A percentile compares a stretch with the other conserved stretches of the same genome.
These are phyloP conservation scores for Athelia psychrophila DNA, from an alignment of 1,284 basidiomycete genomes.

Conservation along the genomic window DNA sequence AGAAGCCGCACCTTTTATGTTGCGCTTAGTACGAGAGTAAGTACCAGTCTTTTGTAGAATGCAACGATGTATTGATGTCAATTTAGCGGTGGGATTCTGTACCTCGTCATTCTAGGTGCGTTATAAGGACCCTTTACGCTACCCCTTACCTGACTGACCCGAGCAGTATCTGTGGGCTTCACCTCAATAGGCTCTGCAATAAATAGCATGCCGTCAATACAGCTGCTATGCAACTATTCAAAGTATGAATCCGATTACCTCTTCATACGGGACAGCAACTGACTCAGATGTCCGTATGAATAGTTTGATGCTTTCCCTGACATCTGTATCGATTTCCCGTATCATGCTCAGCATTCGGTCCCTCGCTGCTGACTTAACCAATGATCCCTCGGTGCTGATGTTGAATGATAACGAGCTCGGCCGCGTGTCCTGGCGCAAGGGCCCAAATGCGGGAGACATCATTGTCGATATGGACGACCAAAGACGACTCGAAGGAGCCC, in stretches of 20 bases:
- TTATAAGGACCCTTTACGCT: not conserved
- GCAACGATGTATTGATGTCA: too few relatives aligned
- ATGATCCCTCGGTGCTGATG: constrained; percentile 6
- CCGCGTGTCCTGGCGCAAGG: constrained; percentile 9
- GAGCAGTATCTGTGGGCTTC: not conserved
- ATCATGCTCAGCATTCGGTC: constrained; percentile 4
- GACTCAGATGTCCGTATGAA: too few relatives aligned
- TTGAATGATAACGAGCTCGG: constrained; percentile 12
- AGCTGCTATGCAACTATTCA: too few relatives aligned
- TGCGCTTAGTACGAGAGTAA: not conserved
- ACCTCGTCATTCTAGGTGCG: not conserved
- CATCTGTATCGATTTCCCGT: constrained; percentile 2
- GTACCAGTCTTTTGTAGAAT: not conserved
- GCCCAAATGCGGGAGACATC: constrained; percentile 10
- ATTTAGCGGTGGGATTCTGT: not conserved
- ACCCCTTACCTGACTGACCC: not conserved
- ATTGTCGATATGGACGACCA: constrained; percentile 9
- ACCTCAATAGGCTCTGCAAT: not conserved
- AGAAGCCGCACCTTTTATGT: not conserved
- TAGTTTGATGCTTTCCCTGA: constrained; percentile 1
- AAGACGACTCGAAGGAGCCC: too few relatives aligned
- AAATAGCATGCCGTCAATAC: not conserved
- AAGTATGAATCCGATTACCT: too few relatives aligned
- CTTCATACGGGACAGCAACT: too few relatives aligned
- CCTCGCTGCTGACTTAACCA: constrained; percentile 7